Evolutionary conservation across 768 basidiomycete genomes (phyloP), one percentile per base, ranked within the genome.

Genomic region (Leccinum pellstonianum): DNA sequence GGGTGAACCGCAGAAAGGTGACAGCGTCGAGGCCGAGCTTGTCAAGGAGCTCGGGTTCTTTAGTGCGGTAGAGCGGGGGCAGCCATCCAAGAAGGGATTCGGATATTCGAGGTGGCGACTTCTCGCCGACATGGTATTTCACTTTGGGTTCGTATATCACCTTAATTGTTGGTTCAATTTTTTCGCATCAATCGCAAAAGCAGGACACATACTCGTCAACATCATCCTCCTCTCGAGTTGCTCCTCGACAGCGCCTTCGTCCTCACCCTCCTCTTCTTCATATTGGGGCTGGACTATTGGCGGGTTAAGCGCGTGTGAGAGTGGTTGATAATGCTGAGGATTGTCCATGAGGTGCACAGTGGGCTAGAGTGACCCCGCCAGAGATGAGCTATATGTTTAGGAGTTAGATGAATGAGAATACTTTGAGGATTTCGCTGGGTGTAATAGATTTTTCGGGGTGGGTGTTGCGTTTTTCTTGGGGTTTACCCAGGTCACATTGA

Each of bases 1-100:
- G 87, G 25, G 90, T 83, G 74, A 98, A 98, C 27, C 96, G 89
- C 23, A 99, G 83, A 73, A 90, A 99, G 23, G 90, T 83, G 52
- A 95, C 92, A 0, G 95, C 96, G 69, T 99, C 97, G 10, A 97
- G 85, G 27, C 96, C 96, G 73, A 92, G 78, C 72, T 90, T 91
- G 65, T 91, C 87, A 29, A 96, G 78, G 35, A 97, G 84, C 62
- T 94, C 90, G n/a, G 91, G 86, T 70, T 98, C 95, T 68, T 88
- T 88, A 25, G 90, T 87, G 62, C 86, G 83, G 37, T 93, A 68
- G 43, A 98, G 83, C 1, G 95, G 95, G 8, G 88, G 86, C 1
- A 98, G 77, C 96, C 96, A 99, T 62, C 93, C 91, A 52, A 93
- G 83, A 50, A 96, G 72, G 2, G 89, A 87, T 72, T 90, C 87